Base-by-base conservation (phyloP, 148 eudicot genomes). In the Drosera capensis region DNA sequence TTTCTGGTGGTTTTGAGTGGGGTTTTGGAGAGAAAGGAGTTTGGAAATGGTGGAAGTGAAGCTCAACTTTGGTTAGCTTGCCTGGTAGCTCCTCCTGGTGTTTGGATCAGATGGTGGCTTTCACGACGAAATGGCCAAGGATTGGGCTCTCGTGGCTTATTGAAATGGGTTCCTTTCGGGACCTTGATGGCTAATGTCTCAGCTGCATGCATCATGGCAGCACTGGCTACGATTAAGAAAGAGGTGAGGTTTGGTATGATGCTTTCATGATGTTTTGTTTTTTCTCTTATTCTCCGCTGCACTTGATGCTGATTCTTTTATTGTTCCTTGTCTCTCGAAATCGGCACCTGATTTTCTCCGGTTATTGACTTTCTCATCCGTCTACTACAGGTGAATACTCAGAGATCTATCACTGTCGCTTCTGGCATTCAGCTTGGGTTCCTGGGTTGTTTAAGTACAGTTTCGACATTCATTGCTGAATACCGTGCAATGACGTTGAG, bases 161-260 rank as follows among this genome's bases (percentile, higher is more conserved):
- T 68, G 45, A 80, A 71, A 59, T 84, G 93, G 99, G 25, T 90
- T 30, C 99, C 99, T 14, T 78, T 90, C 19, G 95, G 95, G 31
- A 90, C 99, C 52, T 60, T 90, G 39, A 41, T 59, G 17, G 97
- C 97, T 55, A 90, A 90, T 60, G 87, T 90, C 25, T 55, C 72
- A 2, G 95, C 97, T 11, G 92, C 85, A 14, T 77, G 95, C 31
- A 43, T 78, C 17, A 84, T 90, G 97, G 93, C 97, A 39, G 84
- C 79, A 8, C 78, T 90, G n/a, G 93, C 95, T 25, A 68, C 71
- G 2, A 1, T 75, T 1, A 75, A 75, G 65, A 73, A 71, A 69
- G 75, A 63, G 59, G 97, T 6, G 31, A 28, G 66, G 2, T 45
- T 20, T 45, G 9, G 34, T 20, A 17, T 25, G 52, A 1, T 12